Evolutionary conservation across 306 rosid species (phyloP).

Genomic region (Rosa persica): DNA sequence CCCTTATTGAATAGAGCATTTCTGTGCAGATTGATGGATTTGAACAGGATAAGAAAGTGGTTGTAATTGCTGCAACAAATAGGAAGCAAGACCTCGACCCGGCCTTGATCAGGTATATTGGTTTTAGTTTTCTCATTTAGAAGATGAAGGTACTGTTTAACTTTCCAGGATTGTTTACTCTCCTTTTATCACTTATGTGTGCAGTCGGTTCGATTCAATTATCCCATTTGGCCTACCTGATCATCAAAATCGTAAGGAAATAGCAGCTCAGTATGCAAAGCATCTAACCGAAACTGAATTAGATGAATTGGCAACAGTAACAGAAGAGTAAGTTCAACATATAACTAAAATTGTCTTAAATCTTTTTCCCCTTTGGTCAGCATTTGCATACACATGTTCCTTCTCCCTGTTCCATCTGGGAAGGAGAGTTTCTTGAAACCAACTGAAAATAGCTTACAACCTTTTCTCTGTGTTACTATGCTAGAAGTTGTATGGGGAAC

Average conservation of each 20-base stretch:
- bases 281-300: slow-evolving; percentile 50
- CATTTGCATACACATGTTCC: not conserved
- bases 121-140: slow-evolving; percentile 13
- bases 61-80: slow-evolving; percentile 93
- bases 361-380: not conserved
- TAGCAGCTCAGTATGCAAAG: slow-evolving; percentile 85
- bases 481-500: too few relatives aligned
- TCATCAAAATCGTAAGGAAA: slow-evolving; percentile 69
- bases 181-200: slow-evolving; percentile 20
- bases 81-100: slow-evolving; percentile 95
- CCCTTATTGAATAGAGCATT: not conserved
- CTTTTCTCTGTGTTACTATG: not conserved
- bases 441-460: not conserved
- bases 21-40: slow-evolving; percentile 89
- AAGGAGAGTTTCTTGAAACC: not conserved
- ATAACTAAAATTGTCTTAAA: not conserved
- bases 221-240: slow-evolving; percentile 78
- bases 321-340: slow-evolving; percentile 48
- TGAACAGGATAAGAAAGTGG: slow-evolving; percentile 87
- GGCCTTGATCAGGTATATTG: slow-evolving; percentile 69
- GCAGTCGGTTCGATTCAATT: slow-evolving; percentile 80
- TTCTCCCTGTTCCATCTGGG: not conserved
- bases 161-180: not conserved
- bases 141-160: not conserved
- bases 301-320: slow-evolving; percentile 45